These are phyloP conservation scores for Fusarium pseudoanthophilum DNA, from an alignment of 2,329 filamentous ascomycete genomes.

Conservation along the genomic window DNA sequence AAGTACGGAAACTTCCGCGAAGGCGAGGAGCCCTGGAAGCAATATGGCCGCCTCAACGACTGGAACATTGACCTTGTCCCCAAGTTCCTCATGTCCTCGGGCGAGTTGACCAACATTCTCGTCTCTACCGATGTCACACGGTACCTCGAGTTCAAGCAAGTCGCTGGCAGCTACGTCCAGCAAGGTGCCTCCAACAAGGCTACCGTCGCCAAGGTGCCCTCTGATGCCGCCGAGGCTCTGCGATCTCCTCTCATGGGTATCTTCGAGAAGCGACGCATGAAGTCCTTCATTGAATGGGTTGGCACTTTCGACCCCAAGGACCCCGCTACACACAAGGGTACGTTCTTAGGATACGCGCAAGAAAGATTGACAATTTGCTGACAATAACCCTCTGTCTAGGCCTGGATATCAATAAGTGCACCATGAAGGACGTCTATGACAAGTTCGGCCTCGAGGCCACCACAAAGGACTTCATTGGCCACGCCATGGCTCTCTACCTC, in stretches of 20 bases:
- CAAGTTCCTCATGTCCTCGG: constrained; percentile 98
- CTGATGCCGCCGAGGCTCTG: constrained; percentile 89
- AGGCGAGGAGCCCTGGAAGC: constrained; percentile 95
- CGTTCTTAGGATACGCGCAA: constrained; percentile 39
- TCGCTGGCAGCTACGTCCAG: constrained; percentile 96
- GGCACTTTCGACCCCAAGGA: constrained; percentile 86
- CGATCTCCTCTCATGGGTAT: constrained; percentile 95
- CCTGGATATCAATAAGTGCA: constrained; percentile 79
- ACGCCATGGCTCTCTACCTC: constrained; percentile 96
- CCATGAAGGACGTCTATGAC: constrained; percentile 99
- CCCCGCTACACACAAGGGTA: constrained; percentile 89
- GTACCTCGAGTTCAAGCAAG: constrained; percentile 93
- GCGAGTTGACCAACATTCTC: constrained; percentile 97
- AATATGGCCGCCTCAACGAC: constrained; percentile 95
- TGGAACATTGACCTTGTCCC: constrained; percentile 99
- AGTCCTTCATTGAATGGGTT: constrained; percentile 96
- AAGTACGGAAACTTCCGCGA: constrained; percentile 86
- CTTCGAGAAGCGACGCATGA: constrained; percentile 97
- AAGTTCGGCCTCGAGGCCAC: constrained; percentile 92
- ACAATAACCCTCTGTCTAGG: constrained; percentile 61
- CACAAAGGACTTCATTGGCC: constrained; percentile 95
- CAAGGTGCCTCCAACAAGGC: constrained; percentile 84
- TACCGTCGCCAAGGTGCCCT: constrained; percentile 96
- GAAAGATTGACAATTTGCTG: constrained; percentile 14
- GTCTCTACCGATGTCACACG: constrained; percentile 92